Percentiles rank a stretch among this genome's conserved stretches.
Evolutionary conservation across 2,329 filamentous ascomycete species (phyloP).

Genomic region (Microsporum canis): DNA sequence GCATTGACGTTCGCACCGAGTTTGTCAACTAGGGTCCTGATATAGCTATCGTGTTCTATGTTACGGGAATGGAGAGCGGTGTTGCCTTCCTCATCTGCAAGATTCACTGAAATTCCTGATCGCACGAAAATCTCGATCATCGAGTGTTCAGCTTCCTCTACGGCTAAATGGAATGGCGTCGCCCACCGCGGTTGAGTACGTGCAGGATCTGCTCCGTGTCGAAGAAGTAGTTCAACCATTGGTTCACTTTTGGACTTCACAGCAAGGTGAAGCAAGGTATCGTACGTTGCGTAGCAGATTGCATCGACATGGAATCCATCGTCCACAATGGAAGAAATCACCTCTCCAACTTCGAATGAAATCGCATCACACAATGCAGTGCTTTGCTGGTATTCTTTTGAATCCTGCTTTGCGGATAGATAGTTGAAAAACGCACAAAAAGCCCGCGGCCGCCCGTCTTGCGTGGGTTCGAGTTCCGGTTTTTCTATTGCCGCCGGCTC

Average conservation of each 20-base stretch:
- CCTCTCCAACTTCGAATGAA: not conserved
- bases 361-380: not conserved
- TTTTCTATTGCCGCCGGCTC: not conserved
- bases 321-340: not conserved
- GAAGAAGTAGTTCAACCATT: not conserved
- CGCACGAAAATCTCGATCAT: not conserved
- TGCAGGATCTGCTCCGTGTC: not conserved
- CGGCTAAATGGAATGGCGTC: not conserved
- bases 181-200: not conserved
- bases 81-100: not conserved
- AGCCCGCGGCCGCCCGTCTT: not conserved
- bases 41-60: not conserved
- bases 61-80: not conserved
- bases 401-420: not conserved
- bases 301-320: constrained; percentile 3
- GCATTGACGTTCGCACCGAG: constrained; percentile 26
- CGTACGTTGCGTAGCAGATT: not conserved
- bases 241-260: not conserved
- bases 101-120: not conserved
- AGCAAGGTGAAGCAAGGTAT: not conserved
- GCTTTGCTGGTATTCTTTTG: not conserved
- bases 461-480: not conserved
- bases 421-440: not conserved
- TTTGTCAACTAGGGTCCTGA: constrained; percentile 8
- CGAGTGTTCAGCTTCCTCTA: not conserved